phyloP scores from a whole-genome alignment of 2,329 filamentous ascomycete species.

The Decorospora gaudefroyi region DNA sequence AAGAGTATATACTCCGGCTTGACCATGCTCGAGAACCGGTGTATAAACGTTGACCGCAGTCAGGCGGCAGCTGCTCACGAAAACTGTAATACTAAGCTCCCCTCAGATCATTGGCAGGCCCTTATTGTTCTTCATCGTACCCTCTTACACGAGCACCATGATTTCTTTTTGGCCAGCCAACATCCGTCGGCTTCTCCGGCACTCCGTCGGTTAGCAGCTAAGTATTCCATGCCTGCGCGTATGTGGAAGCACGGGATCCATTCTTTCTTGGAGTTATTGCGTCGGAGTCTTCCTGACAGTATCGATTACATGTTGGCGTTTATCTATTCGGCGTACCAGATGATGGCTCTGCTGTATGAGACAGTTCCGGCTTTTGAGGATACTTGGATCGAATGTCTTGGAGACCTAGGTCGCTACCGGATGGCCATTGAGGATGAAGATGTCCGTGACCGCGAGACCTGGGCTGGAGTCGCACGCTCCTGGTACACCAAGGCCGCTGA shows the following conservation, averaged over 20 bases:
- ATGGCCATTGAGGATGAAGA: conserved; percentile 93
- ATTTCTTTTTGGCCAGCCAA: conserved; percentile 77
- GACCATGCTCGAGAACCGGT: conserved; percentile 84
- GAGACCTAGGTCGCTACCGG: conserved; percentile 80
- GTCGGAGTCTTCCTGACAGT: conserved; percentile 71
- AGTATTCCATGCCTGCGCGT: conserved; percentile 87
- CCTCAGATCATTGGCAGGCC: conserved; percentile 79
- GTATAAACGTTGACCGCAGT: conserved; percentile 77
- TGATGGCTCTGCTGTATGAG: conserved; percentile 85
- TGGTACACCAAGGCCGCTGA: conserved; percentile 85
- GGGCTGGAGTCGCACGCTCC: conserved; percentile 76
- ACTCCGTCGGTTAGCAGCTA: conserved; percentile 69
- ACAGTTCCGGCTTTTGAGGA: conserved; percentile 81
- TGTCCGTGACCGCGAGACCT: conserved; percentile 73
- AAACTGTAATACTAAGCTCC: conserved; percentile 52
- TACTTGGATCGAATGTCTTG: conserved; percentile 92
- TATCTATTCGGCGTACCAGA: conserved; percentile 85
- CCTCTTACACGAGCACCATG: conserved; percentile 69
- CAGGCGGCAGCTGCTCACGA: conserved; percentile 60
- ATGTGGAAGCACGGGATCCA: conserved; percentile 97
- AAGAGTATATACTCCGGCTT: conserved; percentile 82
- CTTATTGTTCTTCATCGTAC: conserved; percentile 82
- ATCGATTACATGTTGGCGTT: conserved; percentile 90
- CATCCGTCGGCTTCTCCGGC: conserved; percentile 74
- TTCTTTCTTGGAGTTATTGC: conserved; percentile 71